Base-by-base conservation (phyloP, 2,329 filamentous ascomycete genomes). In the Pseudovirgaria hyperparasitica region DNA sequence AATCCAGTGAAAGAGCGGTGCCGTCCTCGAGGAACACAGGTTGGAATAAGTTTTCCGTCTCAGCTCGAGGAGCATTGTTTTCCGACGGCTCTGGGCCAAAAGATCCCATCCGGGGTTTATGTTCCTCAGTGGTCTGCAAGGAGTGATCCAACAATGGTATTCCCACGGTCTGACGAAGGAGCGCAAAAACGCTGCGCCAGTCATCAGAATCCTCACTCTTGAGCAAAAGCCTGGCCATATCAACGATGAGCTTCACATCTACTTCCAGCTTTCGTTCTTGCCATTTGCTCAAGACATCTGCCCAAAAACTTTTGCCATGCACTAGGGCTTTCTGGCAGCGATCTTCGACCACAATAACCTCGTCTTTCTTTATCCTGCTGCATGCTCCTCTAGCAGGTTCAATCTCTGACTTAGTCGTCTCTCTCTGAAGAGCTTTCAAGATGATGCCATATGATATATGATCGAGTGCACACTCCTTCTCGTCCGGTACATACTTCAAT, bases 131-230 rank as follows among this genome's bases (percentile, higher is more conserved):
- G 49, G 38, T 52, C 43, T 38, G 62, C 39, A 51, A 62, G 38
- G 59, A 72, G 69, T n/a, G n/a, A n/a, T n/a, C n/a, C n/a, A n/a
- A n/a, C n/a, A n/a, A n/a, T 18, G 76, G 71, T 22, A 93, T 67
- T 24, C 72, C 68, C 72, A 87, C 86, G 1, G 84, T 81, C 53
- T 93, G 76, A 38, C 84, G 67, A n/a, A 92, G 55, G 12, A 94
- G 60, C 20, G 70, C 70, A 13, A 93, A 65, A 2, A 93, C 62
- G 40, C 82, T 72, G 35, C 78, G 71, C 51, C 68, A 75, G 39
- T 90, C 76, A 26, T 62, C 54, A 11, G 68, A 60, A 8, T 65
- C 55, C 19, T 53, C 58, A 10, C 79, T 73, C 26, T 76, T 57
- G 13, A 85, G 56, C n/a, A 96, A 61, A 3, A 93, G 40, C 19